Evolutionary conservation across 75 land plant genomes (phyloP), one percentile per base, ranked within the genome.

Genomic region (Isoetes taiwanensis): DNA sequence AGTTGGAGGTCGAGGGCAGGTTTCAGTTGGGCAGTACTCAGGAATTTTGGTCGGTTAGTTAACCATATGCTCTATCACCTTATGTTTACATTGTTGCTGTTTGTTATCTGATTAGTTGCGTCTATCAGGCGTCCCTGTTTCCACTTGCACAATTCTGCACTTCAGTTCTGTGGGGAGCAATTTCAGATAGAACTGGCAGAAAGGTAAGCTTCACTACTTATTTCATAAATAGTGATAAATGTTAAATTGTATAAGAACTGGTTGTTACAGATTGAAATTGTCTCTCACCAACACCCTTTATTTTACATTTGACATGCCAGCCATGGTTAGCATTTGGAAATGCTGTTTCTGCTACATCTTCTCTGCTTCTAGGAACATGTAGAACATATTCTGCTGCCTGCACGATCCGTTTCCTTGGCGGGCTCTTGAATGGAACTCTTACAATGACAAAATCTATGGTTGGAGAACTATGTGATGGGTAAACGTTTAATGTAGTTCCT

Each of bases 381-480:
- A 27, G 19, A 17, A 40, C 50, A 9, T 65, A 65, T 63, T 19
- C 19, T 21, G 29, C 32, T 10, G 68, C 68, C 23, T 65, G 68
- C 31, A 21, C 24, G 30, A 19, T 65, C 24, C 59, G 68, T 1
- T 65, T 65, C 16, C 10, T 65, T 2, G 68, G 68, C 1, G 68
- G 68, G 28, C 34, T 65, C 31, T 53, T 65, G 34, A 65, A 65
- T 21, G 68, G 68, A 32, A 58, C 68, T 1, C 41, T 65, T 30
- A 65, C 68, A 16, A 38, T 65, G 50, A 65, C 68, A 1, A 65
- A 65, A 42, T 65, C 68, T 41, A 52, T 57, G 3, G 52, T 65
- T 31, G 68, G 61, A 2, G 68, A 65, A 57, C 25, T 65, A 32
- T 65, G 68, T 20, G 68, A 65, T 37, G 68, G 68, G 68, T 65